Conservation (phyloP, 2,329 filamentous ascomycete species). For the Phyllosticta paracitricarpa region DNA sequence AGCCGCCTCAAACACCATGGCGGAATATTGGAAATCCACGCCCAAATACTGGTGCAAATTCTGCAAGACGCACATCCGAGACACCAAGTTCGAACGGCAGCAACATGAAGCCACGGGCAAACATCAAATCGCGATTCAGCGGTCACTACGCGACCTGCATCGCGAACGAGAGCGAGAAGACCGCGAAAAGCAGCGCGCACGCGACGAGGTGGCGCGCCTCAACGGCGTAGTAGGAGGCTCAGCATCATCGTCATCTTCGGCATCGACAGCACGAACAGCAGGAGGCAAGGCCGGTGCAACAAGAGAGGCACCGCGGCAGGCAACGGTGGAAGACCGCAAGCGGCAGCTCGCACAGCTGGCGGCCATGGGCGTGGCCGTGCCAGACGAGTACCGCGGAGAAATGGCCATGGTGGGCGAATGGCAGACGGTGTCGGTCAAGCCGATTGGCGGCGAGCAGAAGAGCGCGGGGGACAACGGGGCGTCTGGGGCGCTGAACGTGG, state of each 20-base stretch:
- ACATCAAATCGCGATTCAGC: conserved; percentile 79
- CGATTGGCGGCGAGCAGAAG: background rate
- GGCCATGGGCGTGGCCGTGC: conserved; percentile 76
- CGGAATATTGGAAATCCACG: conserved; percentile 98
- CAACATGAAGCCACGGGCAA: conserved; percentile 83
- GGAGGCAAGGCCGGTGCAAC: conserved; percentile 21
- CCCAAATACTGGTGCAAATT: conserved; percentile 98
- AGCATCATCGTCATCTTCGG: conserved; percentile 6
- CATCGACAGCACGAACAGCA: conserved; percentile 13
- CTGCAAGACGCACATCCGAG: conserved; percentile 80
- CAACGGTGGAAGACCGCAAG: conserved; percentile 59
- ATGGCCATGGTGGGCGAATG: conserved; percentile 87
- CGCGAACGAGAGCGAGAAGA: conserved; percentile 71
- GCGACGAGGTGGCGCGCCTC: conserved; percentile 74
- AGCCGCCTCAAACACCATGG: conserved; percentile 48
- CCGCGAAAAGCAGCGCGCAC: conserved; percentile 71
- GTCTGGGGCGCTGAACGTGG: conserved; percentile 38
- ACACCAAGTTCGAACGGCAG: conserved; percentile 78
- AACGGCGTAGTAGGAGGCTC: conserved; percentile 56
- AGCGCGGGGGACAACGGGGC: conserved; percentile 38
- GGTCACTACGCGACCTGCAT: conserved; percentile 82
- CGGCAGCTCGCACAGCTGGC: conserved; percentile 79
- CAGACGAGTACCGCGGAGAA: conserved; percentile 64
- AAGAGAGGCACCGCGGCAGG: conserved; percentile 30
- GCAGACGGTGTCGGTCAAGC: conserved; percentile 51